A percentile compares a stretch with the other conserved stretches of the same genome.
Conservation (phyloP, 305 asterid genomes). For the Petunia hybrid region DNA sequence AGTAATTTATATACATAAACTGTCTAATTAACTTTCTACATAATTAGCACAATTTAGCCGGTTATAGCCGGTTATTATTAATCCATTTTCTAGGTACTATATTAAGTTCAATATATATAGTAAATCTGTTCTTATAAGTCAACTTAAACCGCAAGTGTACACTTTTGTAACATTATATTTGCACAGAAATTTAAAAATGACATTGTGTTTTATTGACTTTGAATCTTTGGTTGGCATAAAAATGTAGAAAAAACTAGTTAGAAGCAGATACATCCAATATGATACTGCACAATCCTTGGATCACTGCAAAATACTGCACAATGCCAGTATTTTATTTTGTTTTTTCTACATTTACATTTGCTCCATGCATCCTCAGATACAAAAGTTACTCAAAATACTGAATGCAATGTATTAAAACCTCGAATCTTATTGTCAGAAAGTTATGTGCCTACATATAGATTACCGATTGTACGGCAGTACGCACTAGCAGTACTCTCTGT, state of each 20-base stretch:
- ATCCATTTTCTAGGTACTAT: neutral
- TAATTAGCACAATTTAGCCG: neutral
- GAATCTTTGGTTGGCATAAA: neutral
- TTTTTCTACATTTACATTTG: neutral
- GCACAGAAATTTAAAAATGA: slow-evolving; percentile 42
- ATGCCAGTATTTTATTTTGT: neutral
- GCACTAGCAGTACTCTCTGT: slow-evolving; percentile 42
- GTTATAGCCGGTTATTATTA: neutral
- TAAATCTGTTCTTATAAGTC: too few relatives aligned
- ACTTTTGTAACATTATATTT: neutral
- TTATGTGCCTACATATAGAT: slow-evolving; percentile 48
- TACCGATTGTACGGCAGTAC: slow-evolving; percentile 58
- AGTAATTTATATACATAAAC: too few relatives aligned
- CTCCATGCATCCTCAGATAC: slow-evolving; percentile 30
- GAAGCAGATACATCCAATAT: neutral
- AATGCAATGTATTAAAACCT: slow-evolving; percentile 22
- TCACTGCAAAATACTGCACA: slow-evolving; percentile 25
- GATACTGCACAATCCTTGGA: slow-evolving; percentile 1
- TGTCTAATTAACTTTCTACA: too few relatives aligned
- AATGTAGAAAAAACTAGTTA: neutral
- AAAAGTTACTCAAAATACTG: slow-evolving; percentile 42
- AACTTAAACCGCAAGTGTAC: too few relatives aligned
- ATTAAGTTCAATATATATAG: too few relatives aligned
- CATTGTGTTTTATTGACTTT: neutral
- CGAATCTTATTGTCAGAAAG: slow-evolving; percentile 39